Evolutionary conservation across 2,329 filamentous ascomycete genomes (phyloP), one percentile per base, ranked within the genome.

Genomic region (Aspergillus cejpii): DNA sequence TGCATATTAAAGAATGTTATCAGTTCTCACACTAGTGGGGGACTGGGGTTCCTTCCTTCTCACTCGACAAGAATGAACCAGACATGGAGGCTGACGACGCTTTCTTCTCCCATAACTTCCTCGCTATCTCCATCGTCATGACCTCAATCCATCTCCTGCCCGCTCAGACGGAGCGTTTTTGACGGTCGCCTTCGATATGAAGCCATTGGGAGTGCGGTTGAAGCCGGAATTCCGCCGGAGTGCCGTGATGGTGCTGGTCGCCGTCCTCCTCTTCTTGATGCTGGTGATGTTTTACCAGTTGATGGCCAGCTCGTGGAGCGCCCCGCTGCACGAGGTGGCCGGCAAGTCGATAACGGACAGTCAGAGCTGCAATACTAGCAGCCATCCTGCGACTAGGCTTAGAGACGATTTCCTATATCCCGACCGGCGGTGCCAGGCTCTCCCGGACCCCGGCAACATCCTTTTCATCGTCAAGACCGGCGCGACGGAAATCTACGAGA

Each of bases 401-500:
- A 24, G 14, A n/a, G 31, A 34, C 10, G 31, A 34, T 11, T 34
- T 34, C 31, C 15, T 19, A 8, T 15, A 34, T 19, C 8, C 31
- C 23, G 54, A 57, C 44, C 51, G 53, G 15, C 53, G 51, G 26
- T 76, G 74, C 53, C 59, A 62, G 17, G 49, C 53, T 37, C 71
- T 75, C 38, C 70, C 73, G 8, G 66, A 74, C 44, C 70, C 68
- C 8, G 70, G 70, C 36, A 69, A 70, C 50, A 65, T 76, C 26
- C 62, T 75, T 21, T 62, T 80, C 20, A 62, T 80, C 37, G 72
- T 81, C 61, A 80, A 80, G 63, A 80, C 78, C 3, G 77, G 77
- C 27, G 76, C 77, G 2, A 76, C 74, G 29, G 76, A 80, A 56
- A 62, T 74, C 14, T 76, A 70, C 46, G 64, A 71, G 23, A 74